Percentiles rank a stretch among this genome's conserved stretches.
Conservation (phyloP, 2,329 filamentous ascomycete species). For the Podosphaera xanthii region DNA sequence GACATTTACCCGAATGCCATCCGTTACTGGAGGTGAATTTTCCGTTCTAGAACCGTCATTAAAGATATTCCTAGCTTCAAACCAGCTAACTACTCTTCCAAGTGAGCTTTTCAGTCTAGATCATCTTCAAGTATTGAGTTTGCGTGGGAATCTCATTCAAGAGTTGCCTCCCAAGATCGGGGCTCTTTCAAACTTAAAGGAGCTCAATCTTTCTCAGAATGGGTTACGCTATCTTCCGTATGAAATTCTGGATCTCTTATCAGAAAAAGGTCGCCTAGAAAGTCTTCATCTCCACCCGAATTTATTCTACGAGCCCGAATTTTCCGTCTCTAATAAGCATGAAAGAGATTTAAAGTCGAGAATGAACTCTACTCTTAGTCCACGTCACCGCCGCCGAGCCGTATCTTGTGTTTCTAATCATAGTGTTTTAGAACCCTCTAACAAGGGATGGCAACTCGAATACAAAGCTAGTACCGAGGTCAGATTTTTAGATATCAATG, state of each 20-base stretch:
- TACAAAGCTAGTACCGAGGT: constrained; percentile 13
- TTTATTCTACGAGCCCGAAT: constrained; percentile 27
- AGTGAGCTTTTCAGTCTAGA: constrained; percentile 36
- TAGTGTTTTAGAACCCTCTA: not conserved
- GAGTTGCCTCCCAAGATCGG: constrained; percentile 37
- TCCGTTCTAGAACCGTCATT: constrained; percentile 33
- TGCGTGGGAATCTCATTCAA: constrained; percentile 38
- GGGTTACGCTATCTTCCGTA: constrained; percentile 34
- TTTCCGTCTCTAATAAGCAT: constrained; percentile 3
- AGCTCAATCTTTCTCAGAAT: constrained; percentile 46
- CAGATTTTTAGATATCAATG: constrained; percentile 12
- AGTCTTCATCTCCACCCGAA: constrained; percentile 38
- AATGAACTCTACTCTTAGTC: not conserved
- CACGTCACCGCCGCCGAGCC: not conserved
- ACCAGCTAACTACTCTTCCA: constrained; percentile 32
- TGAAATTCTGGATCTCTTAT: constrained; percentile 35
- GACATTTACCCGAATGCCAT: constrained; percentile 26
- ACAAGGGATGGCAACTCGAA: constrained; percentile 9
- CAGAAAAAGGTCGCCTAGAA: constrained; percentile 22
- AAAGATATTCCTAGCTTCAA: constrained; percentile 37
- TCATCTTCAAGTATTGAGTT: constrained; percentile 38
- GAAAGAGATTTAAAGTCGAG: not conserved
- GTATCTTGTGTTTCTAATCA: not conserved
- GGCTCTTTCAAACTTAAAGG: constrained; percentile 31
- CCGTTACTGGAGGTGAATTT: constrained; percentile 20